Conservation (phyloP, 345 rosid species). For the Clarkia xantiana region DNA sequence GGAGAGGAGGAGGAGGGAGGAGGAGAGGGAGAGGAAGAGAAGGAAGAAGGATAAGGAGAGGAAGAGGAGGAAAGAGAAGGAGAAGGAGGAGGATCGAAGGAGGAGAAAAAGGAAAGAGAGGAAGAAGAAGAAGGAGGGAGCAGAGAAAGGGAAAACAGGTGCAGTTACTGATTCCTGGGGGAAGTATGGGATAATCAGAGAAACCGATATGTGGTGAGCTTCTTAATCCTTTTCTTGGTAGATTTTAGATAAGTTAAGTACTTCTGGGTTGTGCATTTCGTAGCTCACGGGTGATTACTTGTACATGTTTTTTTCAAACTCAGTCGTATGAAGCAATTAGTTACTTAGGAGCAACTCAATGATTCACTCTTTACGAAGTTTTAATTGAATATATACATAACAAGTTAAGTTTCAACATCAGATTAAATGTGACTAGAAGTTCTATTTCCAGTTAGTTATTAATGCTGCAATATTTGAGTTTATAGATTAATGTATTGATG, state of each 20-base stretch:
- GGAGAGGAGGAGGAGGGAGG: conserved; percentile 8
- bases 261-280: no score
- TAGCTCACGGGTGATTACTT: no score
- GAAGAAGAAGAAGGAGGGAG: conserved; percentile 31
- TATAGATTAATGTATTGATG: no score
- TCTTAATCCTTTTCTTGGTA: not conserved
- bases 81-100: conserved; percentile 11
- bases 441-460: no score
- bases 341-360: no score
- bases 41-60: conserved; percentile 15
- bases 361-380: no score
- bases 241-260: not conserved
- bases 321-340: no score
- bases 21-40: conserved; percentile 11
- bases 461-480: no score
- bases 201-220: conserved; percentile 89
- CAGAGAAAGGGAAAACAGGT: conserved; percentile 52
- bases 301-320: no score
- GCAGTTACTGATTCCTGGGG: conserved; percentile 95
- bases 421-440: no score
- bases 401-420: no score
- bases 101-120: conserved; percentile 19
- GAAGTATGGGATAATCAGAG: conserved; percentile 77
- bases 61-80: conserved; percentile 6
- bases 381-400: no score